These are phyloP conservation scores for Boletus coccyginus DNA, from an alignment of 768 basidiomycete genomes.

Conservation along the genomic window DNA sequence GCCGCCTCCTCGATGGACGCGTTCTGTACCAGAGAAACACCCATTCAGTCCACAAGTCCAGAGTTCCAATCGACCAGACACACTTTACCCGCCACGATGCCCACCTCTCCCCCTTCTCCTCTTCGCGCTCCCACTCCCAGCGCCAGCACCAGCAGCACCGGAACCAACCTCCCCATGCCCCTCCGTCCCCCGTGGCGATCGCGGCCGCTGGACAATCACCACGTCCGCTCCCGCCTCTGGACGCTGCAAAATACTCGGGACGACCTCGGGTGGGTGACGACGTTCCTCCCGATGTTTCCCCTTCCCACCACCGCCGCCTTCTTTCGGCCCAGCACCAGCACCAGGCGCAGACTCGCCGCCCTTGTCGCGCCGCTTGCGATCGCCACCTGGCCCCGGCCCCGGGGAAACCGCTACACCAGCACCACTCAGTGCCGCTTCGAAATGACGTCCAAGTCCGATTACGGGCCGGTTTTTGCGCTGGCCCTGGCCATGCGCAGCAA, in stretches of 20 bases:
- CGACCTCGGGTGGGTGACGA: neutral
- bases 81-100: conserved; percentile 25
- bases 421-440: conserved; percentile 69
- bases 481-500: neutral
- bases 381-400: conserved; percentile 10
- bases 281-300: conserved; percentile 16
- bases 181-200: conserved; percentile 8
- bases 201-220: conserved; percentile 10
- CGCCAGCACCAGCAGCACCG: neutral
- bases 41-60: neutral
- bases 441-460: conserved; percentile 62
- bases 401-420: conserved; percentile 46
- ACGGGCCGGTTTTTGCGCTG: conserved; percentile 53
- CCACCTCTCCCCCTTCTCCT: conserved; percentile 33
- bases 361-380: conserved; percentile 37
- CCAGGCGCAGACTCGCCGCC: conserved; percentile 17
- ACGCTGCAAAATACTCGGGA: conserved; percentile 27
- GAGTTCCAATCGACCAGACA: neutral
- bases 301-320: neutral
- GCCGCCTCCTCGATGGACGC: neutral
- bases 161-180: conserved; percentile 4
- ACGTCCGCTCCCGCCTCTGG: conserved; percentile 16
- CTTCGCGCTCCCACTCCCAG: conserved; percentile 21
- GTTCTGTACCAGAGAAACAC: neutral
- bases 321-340: neutral